Conservation (phyloP, 164 flowering plant species). For the Cinnamomum chago region DNA sequence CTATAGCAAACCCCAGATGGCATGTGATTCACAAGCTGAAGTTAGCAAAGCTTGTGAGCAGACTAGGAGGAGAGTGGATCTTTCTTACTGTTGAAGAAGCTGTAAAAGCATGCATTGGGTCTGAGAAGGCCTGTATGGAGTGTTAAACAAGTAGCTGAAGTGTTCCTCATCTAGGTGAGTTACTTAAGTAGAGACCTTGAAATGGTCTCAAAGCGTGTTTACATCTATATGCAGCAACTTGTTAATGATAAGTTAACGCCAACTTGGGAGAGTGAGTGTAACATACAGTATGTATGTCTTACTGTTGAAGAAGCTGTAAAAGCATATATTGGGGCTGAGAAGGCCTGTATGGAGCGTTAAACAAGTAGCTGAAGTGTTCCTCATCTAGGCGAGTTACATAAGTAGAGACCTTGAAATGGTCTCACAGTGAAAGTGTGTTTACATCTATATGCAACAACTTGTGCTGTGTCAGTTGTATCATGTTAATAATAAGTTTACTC, state of each 20-base stretch:
- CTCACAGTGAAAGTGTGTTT: not conserved
- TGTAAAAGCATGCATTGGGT: constrained; percentile 40
- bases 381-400: not conserved
- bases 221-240: no score
- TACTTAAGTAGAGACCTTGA: not conserved
- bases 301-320: constrained; percentile 62
- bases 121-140: constrained; percentile 16
- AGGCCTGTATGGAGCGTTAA: constrained; percentile 7
- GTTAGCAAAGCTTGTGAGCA: constrained; percentile 48
- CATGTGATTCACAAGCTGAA: constrained; percentile 72
- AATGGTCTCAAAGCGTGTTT: not conserved
- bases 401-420: not conserved
- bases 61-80: constrained; percentile 43
- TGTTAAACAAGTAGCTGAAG: not conserved
- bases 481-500: not conserved
- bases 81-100: constrained; percentile 64
- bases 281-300: constrained; percentile 7
- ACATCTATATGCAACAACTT: no score
- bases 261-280: no score
- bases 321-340: constrained; percentile 33
- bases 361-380: not conserved
- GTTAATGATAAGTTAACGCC: not conserved
- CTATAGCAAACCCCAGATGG: constrained; percentile 65
- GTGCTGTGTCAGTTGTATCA: not conserved
- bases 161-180: not conserved